Evolutionary conservation across 2,329 filamentous ascomycete species (phyloP), one percentile per base, ranked within the genome.

Genomic region (Xylariaceae sp.): DNA sequence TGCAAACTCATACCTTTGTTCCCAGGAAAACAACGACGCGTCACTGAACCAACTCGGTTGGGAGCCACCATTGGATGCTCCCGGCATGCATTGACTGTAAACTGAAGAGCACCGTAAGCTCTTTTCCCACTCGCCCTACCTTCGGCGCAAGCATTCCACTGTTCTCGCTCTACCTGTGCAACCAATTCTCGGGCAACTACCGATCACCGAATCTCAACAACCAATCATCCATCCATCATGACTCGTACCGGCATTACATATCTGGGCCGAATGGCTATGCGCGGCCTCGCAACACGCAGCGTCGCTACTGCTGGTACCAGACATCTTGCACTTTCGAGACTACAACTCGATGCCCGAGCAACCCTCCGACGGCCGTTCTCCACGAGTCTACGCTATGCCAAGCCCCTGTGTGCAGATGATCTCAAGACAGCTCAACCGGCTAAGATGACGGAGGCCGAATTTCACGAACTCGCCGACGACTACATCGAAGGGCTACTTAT

Each of bases 391-490:
- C 76, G 50, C 63, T 67, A 53, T 60, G 71, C 59, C 45, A 70
- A 59, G 70, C 77, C 63, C 44, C 74, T 72, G 18, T 77, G 80
- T 54, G 64, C 70, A 29, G 50, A 70, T 6, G 55, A 61, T 35
- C 54, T 70, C 33, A 67, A 67, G 50, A 57, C 58, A 4, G 64
- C 64, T 6, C 55, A 54, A 15, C 78, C 88, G 1, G 84, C 86
- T 2, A 79, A 88, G 42, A 77, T 97, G 57, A 82, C 83, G 2
- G 83, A 87, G 3, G 76, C 79, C 21, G 77, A 91, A 67, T 97
- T 95, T 71, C 87, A 96, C 68, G 81, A 88, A 51, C 77, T 89
- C 24, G 84, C 92, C 23, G 90, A 97, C 67, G 72, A 80, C 43
- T 96, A 89, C 71, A 80, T 97, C 64, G 80, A 86, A 4, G 67